Evolutionary conservation across 768 basidiomycete species (phyloP).

Genomic region (Rhizopogon vulgaris): DNA sequence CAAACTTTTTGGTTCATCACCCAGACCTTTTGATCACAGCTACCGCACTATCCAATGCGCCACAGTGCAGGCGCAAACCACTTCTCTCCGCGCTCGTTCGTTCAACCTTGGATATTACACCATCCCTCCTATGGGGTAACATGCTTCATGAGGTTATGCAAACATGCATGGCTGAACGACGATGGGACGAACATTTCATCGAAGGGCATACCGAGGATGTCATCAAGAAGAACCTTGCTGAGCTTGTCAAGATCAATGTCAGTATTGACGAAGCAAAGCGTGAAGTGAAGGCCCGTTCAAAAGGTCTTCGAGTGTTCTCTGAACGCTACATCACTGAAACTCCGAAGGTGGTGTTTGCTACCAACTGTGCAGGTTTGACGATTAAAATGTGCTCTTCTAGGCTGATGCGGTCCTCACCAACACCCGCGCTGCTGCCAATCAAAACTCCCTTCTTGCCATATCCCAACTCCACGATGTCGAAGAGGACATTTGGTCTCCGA

Average conservation of each 20-base stretch:
- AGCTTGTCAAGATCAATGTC: slow-evolving; percentile 56
- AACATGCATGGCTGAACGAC: slow-evolving; percentile 52
- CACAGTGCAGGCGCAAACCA: slow-evolving; percentile 81
- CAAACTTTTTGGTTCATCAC: slow-evolving; percentile 78
- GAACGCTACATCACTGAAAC: slow-evolving; percentile 55
- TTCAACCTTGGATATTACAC: slow-evolving; percentile 52
- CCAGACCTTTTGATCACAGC: slow-evolving; percentile 91
- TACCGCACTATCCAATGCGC: slow-evolving; percentile 78
- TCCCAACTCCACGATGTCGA: slow-evolving; percentile 79
- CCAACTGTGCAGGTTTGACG: background rate
- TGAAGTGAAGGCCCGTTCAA: slow-evolving; percentile 58
- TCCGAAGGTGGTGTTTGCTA: slow-evolving; percentile 49
- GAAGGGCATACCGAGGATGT: slow-evolving; percentile 52
- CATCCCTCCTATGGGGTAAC: slow-evolving; percentile 83
- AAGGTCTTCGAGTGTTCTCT: slow-evolving; percentile 59
- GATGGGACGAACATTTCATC: slow-evolving; percentile 62
- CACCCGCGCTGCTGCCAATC: slow-evolving; percentile 46
- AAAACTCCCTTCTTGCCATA: slow-evolving; percentile 61
- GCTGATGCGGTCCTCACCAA: slow-evolving; percentile 60
- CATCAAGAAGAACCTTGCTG: slow-evolving; percentile 47
- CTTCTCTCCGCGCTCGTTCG: slow-evolving; percentile 65
- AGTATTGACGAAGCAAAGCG: slow-evolving; percentile 55
- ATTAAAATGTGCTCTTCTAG: slow-evolving; percentile 29
- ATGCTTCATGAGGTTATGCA: slow-evolving; percentile 93
- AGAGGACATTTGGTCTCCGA: slow-evolving; percentile 97